A percentile compares a stretch with the other conserved stretches of the same genome.
These are phyloP conservation scores for Sphaerulina vaccinii DNA, from an alignment of 2,329 filamentous ascomycete species.

Conservation along the genomic window DNA sequence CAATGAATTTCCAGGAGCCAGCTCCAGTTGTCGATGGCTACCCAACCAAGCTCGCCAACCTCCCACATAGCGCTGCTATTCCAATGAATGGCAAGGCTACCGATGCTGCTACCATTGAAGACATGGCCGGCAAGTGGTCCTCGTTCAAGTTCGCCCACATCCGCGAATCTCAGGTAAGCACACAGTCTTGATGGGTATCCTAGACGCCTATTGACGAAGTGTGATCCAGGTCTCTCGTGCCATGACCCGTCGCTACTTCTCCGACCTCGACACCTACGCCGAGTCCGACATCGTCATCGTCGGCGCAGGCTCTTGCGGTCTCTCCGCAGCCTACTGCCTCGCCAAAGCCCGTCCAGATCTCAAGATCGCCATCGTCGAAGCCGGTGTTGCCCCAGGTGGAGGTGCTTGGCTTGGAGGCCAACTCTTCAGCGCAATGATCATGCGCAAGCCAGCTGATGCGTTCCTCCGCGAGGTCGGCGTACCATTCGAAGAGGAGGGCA, in stretches of 20 bases:
- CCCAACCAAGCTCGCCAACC: conserved; percentile 49
- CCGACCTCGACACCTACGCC: conserved; percentile 82
- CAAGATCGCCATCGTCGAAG: conserved; percentile 88
- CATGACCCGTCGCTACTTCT: conserved; percentile 92
- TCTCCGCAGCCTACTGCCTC: conserved; percentile 80
- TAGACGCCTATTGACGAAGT: neutral
- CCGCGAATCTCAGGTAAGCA: conserved; percentile 68
- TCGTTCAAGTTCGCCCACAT: conserved; percentile 80
- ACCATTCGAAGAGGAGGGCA: conserved; percentile 79
- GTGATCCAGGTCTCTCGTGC: conserved; percentile 65
- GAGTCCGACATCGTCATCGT: conserved; percentile 94
- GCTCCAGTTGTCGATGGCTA: conserved; percentile 24
- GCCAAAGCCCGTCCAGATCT: conserved; percentile 82
- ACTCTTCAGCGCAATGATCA: conserved; percentile 92
- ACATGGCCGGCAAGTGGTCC: conserved; percentile 74
- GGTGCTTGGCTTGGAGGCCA: conserved; percentile 92
- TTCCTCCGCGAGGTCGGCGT: conserved; percentile 81
- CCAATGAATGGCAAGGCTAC: conserved; percentile 39
- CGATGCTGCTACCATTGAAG: conserved; percentile 55
- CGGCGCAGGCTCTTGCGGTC: conserved; percentile 83
- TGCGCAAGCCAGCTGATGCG: conserved; percentile 85
- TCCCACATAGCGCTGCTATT: conserved; percentile 38
- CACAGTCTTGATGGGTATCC: neutral
- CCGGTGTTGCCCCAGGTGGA: conserved; percentile 80
- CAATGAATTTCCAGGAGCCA: conserved; percentile 57